phyloP scores from a whole-genome alignment of 331 rosid genomes.

The Rhamnella rubrinervis region DNA sequence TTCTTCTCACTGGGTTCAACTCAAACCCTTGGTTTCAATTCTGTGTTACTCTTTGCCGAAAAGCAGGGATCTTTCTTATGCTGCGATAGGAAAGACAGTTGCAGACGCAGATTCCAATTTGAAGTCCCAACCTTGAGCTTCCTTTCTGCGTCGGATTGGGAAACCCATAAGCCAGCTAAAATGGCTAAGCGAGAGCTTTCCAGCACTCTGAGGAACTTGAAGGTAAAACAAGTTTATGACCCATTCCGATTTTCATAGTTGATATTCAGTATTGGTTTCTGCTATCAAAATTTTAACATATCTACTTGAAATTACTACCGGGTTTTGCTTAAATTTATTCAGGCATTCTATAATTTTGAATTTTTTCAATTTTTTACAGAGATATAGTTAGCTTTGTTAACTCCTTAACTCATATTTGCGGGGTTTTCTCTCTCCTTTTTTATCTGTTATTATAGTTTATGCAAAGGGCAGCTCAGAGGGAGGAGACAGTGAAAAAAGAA shows the following conservation, averaged over 20 bases:
- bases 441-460: conserved; percentile 54
- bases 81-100: conserved; percentile 12
- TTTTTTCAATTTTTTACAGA: not conserved
- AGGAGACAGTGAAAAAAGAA: conserved; percentile 58
- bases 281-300: not conserved
- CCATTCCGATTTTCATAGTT: not conserved
- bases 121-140: conserved; percentile 1
- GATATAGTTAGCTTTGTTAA: not conserved
- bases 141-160: too few relatives aligned
- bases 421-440: not conserved
- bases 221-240: conserved; percentile 40
- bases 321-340: conserved; percentile 4
- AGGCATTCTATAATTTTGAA: not conserved
- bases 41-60: not conserved
- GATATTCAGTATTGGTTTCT: not conserved
- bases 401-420: not conserved
- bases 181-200: conserved; percentile 89
- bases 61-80: not conserved
- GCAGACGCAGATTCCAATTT: not conserved
- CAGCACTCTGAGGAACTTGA: conserved; percentile 70
- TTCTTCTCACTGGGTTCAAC: not conserved
- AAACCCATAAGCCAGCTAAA: not conserved
- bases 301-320: conserved; percentile 13
- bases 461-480: conserved; percentile 84
- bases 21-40: conserved; percentile 7